Base-by-base conservation (phyloP, 371 early-diverging fungal genomes). In the Nematocida major region DNA sequence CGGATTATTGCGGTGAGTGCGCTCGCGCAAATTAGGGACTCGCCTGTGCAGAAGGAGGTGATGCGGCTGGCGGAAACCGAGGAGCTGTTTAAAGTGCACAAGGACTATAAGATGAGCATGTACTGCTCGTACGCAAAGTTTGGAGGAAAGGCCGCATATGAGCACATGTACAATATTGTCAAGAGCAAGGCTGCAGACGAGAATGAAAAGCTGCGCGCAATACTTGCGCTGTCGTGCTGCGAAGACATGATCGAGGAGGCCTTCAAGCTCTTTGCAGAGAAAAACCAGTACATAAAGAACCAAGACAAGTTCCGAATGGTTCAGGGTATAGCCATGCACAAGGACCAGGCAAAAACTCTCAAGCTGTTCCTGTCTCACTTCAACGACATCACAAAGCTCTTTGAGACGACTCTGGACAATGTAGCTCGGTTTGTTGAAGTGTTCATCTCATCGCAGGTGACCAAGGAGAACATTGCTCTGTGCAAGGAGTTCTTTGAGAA, bases 271-370 rank as follows among this genome's bases (percentile, higher is more conserved):
- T 73, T 73, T 34, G n/a, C 50, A 9, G 49, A 39, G 49, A 51
- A 36, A 47, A 73, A 48, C 13, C 50, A 22, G 4, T 38, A 45
- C 20, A 49, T 73, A 15, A 61, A 50, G 39, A 54, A 49, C 61
- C 76, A 73, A 50, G 76, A 73, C 30, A 73, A 73, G 36, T 34
- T 73, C n/a, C 13, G 76, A 50, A 73, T 73, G 76, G 49, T 62
- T 5, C 4, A 47, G 18, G 76, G 76, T 13, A 53, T 73, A 7
- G 43, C 76, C 13, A 7, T 13, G n/a, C 15, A 73, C 39, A 43
- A 63, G 53, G 40, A 73, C n/a, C 78, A 54, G 28, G n/a, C 26
- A 50, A 40, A 63, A 36, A 50, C 49, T 9, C 65, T 73, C 26
- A 26, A 22, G 3, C 61, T 39, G 76, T 73, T 73, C 65, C 34